Evolutionary conservation across 1,139 yeast species (phyloP).

Genomic region (Kluyveromyces sp.): DNA sequence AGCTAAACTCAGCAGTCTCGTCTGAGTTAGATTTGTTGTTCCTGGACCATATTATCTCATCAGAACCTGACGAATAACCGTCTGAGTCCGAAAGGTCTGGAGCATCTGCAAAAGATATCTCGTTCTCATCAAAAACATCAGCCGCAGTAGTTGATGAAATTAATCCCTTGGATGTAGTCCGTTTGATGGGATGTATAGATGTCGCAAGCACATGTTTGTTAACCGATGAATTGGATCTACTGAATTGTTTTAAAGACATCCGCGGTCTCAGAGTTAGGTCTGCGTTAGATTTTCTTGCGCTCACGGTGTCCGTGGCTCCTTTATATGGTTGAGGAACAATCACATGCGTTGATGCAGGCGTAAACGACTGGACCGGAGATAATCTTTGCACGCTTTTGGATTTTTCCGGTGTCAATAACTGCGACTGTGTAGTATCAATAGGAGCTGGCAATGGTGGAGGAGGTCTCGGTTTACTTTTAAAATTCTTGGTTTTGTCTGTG

Average conservation of each 20-base stretch:
- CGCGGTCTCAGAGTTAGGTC: slow-evolving; percentile 14
- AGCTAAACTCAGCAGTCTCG: slow-evolving; percentile 11
- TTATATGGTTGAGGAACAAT: slow-evolving; percentile 38
- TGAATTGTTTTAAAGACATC: slow-evolving; percentile 16
- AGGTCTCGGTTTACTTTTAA: slow-evolving; percentile 15
- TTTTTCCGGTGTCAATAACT: neutral
- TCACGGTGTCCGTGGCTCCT: slow-evolving; percentile 27
- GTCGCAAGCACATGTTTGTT: slow-evolving; percentile 18
- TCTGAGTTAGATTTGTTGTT: neutral
- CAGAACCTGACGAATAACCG: slow-evolving; percentile 25
- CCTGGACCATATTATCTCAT: slow-evolving; percentile 22
- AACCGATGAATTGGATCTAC: slow-evolving; percentile 26
- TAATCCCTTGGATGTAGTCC: slow-evolving; percentile 49
- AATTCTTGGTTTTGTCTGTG: slow-evolving; percentile 14
- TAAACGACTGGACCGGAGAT: slow-evolving; percentile 30
- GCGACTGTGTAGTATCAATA: slow-evolving; percentile 5
- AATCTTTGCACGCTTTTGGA: slow-evolving; percentile 8
- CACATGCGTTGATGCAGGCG: slow-evolving; percentile 37
- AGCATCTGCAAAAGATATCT: slow-evolving; percentile 64
- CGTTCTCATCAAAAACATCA: slow-evolving; percentile 61
- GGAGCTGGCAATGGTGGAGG: slow-evolving; percentile 17
- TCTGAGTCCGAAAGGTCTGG: slow-evolving; percentile 48
- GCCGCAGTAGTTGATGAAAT: slow-evolving; percentile 33
- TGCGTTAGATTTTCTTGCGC: slow-evolving; percentile 10
- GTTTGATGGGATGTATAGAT: slow-evolving; percentile 42